Base-by-base conservation (phyloP, 2,329 filamentous ascomycete species). In the Coniochaeta sp. region DNA sequence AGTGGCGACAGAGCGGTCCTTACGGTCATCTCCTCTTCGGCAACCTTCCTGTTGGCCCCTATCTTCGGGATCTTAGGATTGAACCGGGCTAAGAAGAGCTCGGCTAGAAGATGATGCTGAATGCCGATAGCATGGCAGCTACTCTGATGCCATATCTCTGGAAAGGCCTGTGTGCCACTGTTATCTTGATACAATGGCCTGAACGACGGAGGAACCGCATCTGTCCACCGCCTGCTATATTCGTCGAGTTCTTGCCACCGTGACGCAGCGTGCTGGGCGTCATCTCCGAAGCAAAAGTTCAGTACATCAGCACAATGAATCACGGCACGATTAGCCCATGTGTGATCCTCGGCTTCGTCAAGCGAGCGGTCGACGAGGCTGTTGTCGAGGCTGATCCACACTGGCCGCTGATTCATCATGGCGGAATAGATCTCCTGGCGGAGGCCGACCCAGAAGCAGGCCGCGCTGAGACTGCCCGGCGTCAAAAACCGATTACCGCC, bases 261-360 rank as follows among this genome's bases (percentile, higher is more conserved):
- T 2, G 62, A 60, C 38, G 50, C 58, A 70, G 62, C 60, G 17
- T 56, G 54, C 1, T 56, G 54, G n/a, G 71, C 68, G 17, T 65
- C 68, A 17, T 77, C 72, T 1, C 79, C 77, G 64, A 87, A 88
- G 67, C 85, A 88, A 65, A 81, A 86, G 62, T 86, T 83, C 17
- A 88, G 71, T 1, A 87, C 82, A 62, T 87, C 83, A n/a, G 84
- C 84, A 59, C 84, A 84, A 65, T 85, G 81, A 3, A 85, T 78
- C 0, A 88, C 78, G 17, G 85, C 81, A 17, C 84, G 77, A 67
- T 87, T 86, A 1, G 84, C 80, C 83, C 83, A 86, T 0, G 75
- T 75, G 61, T 79, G 79, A 62, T 86, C 83, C 50, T 78, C 77
- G 0, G 77, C 74, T 0, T 75, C 71, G 1, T 74, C 71, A 10